phyloP scores from a whole-genome alignment of 2,329 filamentous ascomycete genomes.

The Colletotrichum magnum region DNA sequence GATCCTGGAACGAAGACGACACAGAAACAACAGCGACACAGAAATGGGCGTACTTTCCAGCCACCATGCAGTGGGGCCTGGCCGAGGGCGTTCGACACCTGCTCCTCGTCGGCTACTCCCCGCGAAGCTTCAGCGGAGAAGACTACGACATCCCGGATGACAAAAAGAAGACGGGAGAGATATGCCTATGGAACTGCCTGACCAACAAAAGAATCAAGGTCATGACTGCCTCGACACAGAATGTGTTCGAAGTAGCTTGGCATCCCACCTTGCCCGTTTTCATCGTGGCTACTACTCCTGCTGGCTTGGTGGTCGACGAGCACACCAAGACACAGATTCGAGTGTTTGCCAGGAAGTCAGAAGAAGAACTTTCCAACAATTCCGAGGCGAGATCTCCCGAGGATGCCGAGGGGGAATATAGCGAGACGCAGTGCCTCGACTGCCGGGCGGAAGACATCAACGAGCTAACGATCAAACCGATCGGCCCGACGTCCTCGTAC shows the following conservation, averaged over 20 bases:
- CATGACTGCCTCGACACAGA: conserved; percentile 66
- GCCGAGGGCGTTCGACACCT: conserved; percentile 61
- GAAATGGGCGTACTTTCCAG: conserved; percentile 74
- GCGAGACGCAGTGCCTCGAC: conserved; percentile 68
- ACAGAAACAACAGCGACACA: conserved; percentile 49
- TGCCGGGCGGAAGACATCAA: conserved; percentile 74
- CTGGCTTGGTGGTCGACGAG: conserved; percentile 59
- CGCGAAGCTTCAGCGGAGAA: conserved; percentile 65
- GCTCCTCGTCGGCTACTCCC: conserved; percentile 74
- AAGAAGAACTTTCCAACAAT: conserved; percentile 49
- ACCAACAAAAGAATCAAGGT: conserved; percentile 61
- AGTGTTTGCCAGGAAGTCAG: conserved; percentile 55
- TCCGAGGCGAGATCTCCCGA: too few relatives aligned
- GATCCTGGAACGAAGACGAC: conserved; percentile 44
- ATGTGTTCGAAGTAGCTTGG: conserved; percentile 77
- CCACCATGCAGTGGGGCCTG: conserved; percentile 74
- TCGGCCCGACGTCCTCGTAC: conserved; percentile 64
- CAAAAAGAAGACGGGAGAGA: conserved; percentile 70
- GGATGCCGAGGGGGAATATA: too few relatives aligned
- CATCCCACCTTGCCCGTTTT: conserved; percentile 69
- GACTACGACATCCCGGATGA: conserved; percentile 73
- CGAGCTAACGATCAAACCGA: conserved; percentile 72
- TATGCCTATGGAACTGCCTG: conserved; percentile 70
- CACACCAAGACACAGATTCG: conserved; percentile 69
- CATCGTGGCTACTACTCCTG: conserved; percentile 70